Base-by-base conservation (phyloP, 2,329 filamentous ascomycete genomes). In the Ophiosphaerella herpotricha region DNA sequence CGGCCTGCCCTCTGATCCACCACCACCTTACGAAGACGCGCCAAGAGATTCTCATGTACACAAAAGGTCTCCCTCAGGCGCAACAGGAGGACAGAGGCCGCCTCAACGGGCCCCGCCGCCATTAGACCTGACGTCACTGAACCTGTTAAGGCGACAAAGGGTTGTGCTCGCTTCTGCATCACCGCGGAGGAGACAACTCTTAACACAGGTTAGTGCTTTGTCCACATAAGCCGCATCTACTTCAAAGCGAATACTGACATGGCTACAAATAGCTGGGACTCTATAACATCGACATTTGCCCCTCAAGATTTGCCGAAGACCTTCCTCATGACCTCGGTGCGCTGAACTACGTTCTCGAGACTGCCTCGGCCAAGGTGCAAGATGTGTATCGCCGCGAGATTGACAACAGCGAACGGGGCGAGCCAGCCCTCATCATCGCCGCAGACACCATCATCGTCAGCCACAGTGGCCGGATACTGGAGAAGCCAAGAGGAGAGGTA, bases 131-230 rank as follows among this genome's bases (percentile, higher is more conserved):
- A 92, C 93, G 13, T 86, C 91, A 48, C 78, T 99, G 51, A 84
- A 83, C 63, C 80, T 87, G 65, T 83, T 99, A 57, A 86, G 88
- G 66, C 83, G 83, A 46, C 90, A 89, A 73, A 83, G 93, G 57
- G 85, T 96, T 5, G 89, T 99, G 60, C 86, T 99, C 24, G 94
- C 94, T 44, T 97, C 92, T 2, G 85, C 89, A 16, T 97, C 92
- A 1, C 94, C 94, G 0, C 83, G 94, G 38, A 83, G 94, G 46
- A 89, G 87, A 73, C 87, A 90, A 57, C 84, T 99, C 8, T 84
- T 99, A 36, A 84, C 84, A 42, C 87, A 88, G 75, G 85, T 88
- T 73, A 36, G 66, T 60, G 35, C 16, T 21, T 2, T 35, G 8
- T 9, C 11, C 36, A 16, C 23, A 43, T 44, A 32, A 42, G 41